Base-by-base conservation (phyloP, 1,284 basidiomycete genomes). In the Cryptococcus amylolentus region DNA sequence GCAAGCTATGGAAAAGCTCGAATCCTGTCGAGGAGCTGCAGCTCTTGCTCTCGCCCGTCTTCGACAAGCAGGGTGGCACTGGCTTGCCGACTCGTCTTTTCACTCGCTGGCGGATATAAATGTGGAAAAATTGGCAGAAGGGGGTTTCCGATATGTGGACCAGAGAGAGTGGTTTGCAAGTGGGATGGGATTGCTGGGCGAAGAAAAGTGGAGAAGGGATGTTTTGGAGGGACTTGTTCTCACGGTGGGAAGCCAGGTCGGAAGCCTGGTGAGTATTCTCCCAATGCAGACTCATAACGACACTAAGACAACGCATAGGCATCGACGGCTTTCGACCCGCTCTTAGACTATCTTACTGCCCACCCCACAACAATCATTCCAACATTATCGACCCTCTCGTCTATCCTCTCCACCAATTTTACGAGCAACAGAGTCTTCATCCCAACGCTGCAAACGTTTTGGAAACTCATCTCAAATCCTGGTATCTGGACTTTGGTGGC, bases 1-100 rank as follows among this genome's bases (percentile, higher is more conserved):
- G 75, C 91, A 96, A 71, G 88, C 89, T 7, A 85, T 91, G 16
- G 95, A 98, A 75, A 82, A 92, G 61, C 84, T 98, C 27, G 93
- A 97, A 70, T 89, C 88, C 65, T 89, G 98, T 35, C 83, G 94
- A 37, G 85, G 87, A 56, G 84, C 84, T 43, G 87, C 90, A 2
- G 91, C 90, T 0, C 78, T 81, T 59, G 81, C 91, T 54, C 62
- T 84, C 56, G 72, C 74, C 41, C 74, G 86, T 41, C 62, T 91
- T 9, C 56, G 69, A 39, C 46, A 51, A n/a, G 50, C 42, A 2
- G 68, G 67, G 3, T 75, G 81, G 9, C 62, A 71, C 14, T 55
- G 57, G 55, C 31, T 35, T 35, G 31, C 31, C 31, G 31, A 35
- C 31, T 35, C 31, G 6, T 35, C 31, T 35, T 35, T 35, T 10